Conservation (phyloP, 2,329 filamentous ascomycete species). For the Ophiostoma montium region DNA sequence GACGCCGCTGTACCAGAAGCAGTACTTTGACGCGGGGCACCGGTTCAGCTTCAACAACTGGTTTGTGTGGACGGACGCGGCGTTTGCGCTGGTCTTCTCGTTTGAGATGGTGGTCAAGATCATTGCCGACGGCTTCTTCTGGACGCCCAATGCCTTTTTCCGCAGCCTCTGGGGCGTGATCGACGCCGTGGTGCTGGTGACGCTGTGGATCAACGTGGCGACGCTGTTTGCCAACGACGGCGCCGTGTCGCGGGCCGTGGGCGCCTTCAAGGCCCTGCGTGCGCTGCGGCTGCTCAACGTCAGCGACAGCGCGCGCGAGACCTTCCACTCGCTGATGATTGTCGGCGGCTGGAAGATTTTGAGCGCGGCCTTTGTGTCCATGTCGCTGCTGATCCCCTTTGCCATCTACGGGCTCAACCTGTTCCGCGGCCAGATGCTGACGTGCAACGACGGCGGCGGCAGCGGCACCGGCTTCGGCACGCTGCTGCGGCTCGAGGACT, state of each 20-base stretch:
- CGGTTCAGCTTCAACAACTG: conserved; percentile 56
- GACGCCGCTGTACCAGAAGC: conserved; percentile 83
- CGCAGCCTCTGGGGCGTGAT: conserved; percentile 95
- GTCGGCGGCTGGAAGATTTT: conserved; percentile 89
- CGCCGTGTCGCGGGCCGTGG: conserved; percentile 76
- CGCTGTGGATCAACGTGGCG: conserved; percentile 86
- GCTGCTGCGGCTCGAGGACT: conserved; percentile 51
- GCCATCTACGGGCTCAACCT: conserved; percentile 91
- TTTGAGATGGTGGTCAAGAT: conserved; percentile 82
- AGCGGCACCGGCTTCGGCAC: no score
- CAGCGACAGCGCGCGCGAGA: conserved; percentile 87
- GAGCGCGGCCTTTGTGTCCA: conserved; percentile 81
- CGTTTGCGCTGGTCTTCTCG: conserved; percentile 77
- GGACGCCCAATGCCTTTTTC: conserved; percentile 94
- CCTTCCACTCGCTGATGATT: conserved; percentile 92
- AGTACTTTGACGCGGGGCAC: conserved; percentile 55
- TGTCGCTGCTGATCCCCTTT: conserved; percentile 89
- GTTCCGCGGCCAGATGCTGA: conserved; percentile 67
- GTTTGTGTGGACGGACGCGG: conserved; percentile 90
- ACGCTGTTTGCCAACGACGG: conserved; percentile 72
- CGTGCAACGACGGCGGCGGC: conserved; percentile 62
- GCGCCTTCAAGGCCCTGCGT: conserved; percentile 91
- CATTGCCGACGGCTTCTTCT: conserved; percentile 88
- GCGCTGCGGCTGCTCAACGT: conserved; percentile 86
- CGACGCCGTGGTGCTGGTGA: conserved; percentile 79